phyloP scores from a whole-genome alignment of 805 yeast genomes.

The Metschnikowia cerradonensis region DNA sequence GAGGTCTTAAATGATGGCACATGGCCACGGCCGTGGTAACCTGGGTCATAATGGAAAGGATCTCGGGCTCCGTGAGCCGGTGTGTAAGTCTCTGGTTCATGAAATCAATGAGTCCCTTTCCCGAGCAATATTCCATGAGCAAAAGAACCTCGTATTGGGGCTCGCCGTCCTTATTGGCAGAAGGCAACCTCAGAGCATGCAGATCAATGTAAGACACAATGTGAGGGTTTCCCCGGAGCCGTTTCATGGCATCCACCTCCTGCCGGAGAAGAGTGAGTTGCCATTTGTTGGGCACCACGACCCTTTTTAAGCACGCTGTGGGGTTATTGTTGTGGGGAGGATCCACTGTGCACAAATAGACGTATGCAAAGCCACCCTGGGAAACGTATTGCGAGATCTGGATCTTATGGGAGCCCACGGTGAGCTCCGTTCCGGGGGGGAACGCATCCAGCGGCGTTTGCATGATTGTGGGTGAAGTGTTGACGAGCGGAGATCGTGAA shows the following conservation, averaged over 20 bases:
- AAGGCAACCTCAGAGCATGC: conserved; percentile 73
- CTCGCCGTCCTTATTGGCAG: conserved; percentile 6
- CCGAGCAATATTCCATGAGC: conserved; percentile 75
- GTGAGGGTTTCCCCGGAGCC: conserved; percentile 70
- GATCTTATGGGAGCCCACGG: conserved; percentile 83
- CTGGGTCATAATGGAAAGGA: conserved; percentile 64
- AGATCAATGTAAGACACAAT: conserved; percentile 92
- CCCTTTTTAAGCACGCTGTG: conserved; percentile 85
- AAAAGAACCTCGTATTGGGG: conserved; percentile 74
- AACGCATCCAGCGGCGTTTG: conserved; percentile 61
- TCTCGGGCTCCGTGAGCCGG: conserved; percentile 64
- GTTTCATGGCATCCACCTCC: conserved; percentile 96
- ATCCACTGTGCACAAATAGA: conserved; percentile 70
- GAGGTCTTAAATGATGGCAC: conserved; percentile 71
- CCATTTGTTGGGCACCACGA: conserved; percentile 88
- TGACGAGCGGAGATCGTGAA: conserved; percentile 1
- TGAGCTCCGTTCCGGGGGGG: conserved; percentile 68
- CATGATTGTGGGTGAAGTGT: conserved; percentile 7
- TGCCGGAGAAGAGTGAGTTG: conserved; percentile 79
- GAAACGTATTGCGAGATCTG: conserved; percentile 67
- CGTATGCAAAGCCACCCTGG: conserved; percentile 95
- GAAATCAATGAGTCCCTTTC: conserved; percentile 72
- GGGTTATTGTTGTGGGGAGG: conserved; percentile 53
- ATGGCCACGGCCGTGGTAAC: conserved; percentile 70
- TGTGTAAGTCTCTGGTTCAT: conserved; percentile 70